Evolutionary conservation across 495 filamentous ascomycete species (phyloP).

Genomic region (Pyronema omphalodes): DNA sequence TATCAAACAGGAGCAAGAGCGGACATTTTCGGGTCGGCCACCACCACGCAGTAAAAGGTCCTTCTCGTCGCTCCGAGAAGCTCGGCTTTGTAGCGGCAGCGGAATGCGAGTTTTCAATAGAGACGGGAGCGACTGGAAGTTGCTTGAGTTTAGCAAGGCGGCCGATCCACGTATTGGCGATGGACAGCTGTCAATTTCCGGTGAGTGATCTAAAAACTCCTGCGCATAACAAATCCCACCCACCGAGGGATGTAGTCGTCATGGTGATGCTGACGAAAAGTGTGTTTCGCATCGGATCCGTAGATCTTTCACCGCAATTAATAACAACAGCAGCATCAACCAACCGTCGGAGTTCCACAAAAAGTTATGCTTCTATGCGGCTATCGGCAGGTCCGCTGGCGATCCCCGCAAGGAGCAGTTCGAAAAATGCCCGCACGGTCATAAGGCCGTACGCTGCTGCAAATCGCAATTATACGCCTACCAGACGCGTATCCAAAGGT

Average conservation of each 20-base stretch:
- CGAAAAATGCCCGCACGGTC: background rate
- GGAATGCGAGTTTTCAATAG: background rate
- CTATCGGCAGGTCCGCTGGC: background rate
- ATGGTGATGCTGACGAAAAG: background rate
- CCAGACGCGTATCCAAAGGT: background rate
- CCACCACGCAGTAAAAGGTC: background rate
- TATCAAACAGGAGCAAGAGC: background rate
- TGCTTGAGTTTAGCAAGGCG: constrained; percentile 1
- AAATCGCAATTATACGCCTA: background rate
- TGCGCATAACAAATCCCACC: background rate
- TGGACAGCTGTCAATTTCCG: background rate
- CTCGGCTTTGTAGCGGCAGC: background rate
- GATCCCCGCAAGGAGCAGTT: background rate
- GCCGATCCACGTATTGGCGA: background rate
- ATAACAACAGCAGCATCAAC: background rate
- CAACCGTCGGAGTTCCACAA: background rate
- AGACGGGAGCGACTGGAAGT: background rate
- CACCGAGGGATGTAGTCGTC: background rate
- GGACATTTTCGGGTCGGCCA: background rate
- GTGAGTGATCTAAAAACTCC: background rate
- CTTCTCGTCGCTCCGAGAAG: background rate
- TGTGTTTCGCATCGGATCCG: background rate
- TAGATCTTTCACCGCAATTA: background rate
- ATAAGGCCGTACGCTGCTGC: background rate
- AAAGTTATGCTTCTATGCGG: background rate